A percentile compares a stretch with the other conserved stretches of the same genome.
Conservation (phyloP, 1,139 yeast genomes). For the Saccharomyces hybrid region DNA sequence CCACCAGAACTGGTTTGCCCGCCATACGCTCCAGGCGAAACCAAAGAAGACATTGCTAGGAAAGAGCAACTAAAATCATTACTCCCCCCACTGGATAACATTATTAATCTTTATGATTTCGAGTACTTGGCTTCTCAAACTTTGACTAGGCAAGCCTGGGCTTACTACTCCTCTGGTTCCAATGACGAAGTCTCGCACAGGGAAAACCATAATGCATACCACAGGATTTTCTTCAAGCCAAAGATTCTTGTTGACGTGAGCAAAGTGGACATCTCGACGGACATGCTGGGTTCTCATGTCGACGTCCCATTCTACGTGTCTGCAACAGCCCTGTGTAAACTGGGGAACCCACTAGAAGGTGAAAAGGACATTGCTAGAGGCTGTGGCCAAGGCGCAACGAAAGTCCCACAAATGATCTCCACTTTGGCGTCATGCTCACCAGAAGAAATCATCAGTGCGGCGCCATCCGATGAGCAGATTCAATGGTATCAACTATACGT, state of each 20-base stretch:
- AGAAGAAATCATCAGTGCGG: conserved; percentile 60
- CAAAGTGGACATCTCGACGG: conserved; percentile 47
- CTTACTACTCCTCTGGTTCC: conserved; percentile 83
- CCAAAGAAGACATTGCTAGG: conserved; percentile 50
- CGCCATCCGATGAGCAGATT: conserved; percentile 38
- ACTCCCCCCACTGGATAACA: conserved; percentile 33
- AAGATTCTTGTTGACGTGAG: conserved; percentile 56
- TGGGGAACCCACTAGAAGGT: conserved; percentile 72
- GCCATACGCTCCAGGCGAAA: conserved; percentile 32
- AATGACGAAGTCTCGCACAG: conserved; percentile 88
- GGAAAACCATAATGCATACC: conserved; percentile 85
- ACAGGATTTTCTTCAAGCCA: conserved; percentile 80
- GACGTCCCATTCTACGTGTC: conserved; percentile 66
- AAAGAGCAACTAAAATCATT: conserved; percentile 42
- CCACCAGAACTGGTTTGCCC: conserved; percentile 25
- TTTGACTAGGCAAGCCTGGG: conserved; percentile 77
- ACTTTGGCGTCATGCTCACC: conserved; percentile 73
- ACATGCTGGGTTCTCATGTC: conserved; percentile 44
- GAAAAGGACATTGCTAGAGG: conserved; percentile 71
- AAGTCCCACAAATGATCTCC: conserved; percentile 73
- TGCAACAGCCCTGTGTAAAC: conserved; percentile 75
- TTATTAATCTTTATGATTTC: conserved; percentile 38
- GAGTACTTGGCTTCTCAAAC: conserved; percentile 77
- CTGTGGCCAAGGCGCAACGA: conserved; percentile 54
- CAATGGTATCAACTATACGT: conserved; percentile 93